These are phyloP conservation scores for Dacryopinax spathularia DNA, from an alignment of 768 basidiomycete genomes.

Conservation along the genomic window DNA sequence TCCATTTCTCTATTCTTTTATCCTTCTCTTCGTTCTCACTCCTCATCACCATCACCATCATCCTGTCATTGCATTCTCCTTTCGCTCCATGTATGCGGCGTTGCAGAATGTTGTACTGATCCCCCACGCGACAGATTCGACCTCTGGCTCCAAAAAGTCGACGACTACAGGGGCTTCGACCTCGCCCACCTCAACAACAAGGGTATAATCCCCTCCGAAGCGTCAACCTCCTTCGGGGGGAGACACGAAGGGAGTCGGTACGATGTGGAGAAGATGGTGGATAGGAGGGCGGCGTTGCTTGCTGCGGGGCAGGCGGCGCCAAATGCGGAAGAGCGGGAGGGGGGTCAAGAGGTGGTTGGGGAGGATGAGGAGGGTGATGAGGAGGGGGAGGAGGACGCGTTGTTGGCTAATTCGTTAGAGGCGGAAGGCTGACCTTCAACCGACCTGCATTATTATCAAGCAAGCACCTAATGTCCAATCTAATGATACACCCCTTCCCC, in stretches of 20 bases:
- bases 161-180: constrained; percentile 63
- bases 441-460: background rate
- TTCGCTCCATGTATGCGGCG: too few relatives aligned
- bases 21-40: background rate
- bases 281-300: background rate
- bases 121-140: constrained; percentile 47
- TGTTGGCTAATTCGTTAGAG: background rate
- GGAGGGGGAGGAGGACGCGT: background rate
- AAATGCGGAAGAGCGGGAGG: too few relatives aligned
- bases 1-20: constrained; percentile 12
- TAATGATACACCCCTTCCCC: background rate
- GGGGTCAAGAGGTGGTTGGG: too few relatives aligned
- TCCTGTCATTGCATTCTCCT: too few relatives aligned
- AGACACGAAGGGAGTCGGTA: constrained; percentile 13
- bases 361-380: background rate
- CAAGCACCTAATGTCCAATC: background rate
- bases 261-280: background rate
- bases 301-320: background rate
- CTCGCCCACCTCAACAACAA: constrained; percentile 61
- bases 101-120: background rate
- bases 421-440: background rate
- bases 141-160: constrained; percentile 66
- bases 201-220: constrained; percentile 58
- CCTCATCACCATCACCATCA: background rate
- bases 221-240: constrained; percentile 46